A percentile compares a stretch with the other conserved stretches of the same genome.
Conservation (phyloP, 306 rosid species). For the Cucumis melo region DNA sequence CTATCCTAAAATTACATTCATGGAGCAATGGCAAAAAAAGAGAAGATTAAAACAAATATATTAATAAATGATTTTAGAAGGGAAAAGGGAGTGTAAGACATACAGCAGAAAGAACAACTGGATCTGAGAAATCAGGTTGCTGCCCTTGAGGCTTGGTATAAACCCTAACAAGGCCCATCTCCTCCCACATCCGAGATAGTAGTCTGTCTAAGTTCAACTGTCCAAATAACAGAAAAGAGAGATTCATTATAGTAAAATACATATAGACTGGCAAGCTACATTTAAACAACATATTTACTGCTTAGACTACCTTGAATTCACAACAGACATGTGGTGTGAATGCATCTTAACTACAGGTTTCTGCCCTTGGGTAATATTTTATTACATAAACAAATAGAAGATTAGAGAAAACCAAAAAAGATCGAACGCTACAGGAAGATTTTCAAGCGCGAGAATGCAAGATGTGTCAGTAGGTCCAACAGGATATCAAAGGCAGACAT, state of each 20-base stretch:
- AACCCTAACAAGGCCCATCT: constrained; percentile 96
- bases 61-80: constrained; percentile 3
- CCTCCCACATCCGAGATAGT: constrained; percentile 96
- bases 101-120: constrained; percentile 93
- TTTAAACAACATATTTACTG: background rate
- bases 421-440: background rate
- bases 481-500: background rate
- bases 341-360: background rate
- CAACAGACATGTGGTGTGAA: background rate
- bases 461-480: background rate
- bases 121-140: constrained; percentile 92
- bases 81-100: constrained; percentile 18
- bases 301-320: background rate
- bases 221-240: constrained; percentile 16
- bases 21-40: constrained; percentile 11
- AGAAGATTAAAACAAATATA: background rate
- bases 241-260: background rate
- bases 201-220: constrained; percentile 97
- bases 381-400: background rate
- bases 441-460: background rate
- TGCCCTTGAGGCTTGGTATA: constrained; percentile 99
- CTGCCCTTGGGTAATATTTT: background rate
- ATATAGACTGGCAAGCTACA: background rate
- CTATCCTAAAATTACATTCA: constrained; percentile 49
- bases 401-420: background rate